Evolutionary conservation across 2,329 filamentous ascomycete genomes (phyloP), one percentile per base, ranked within the genome.

Genomic region (Epichloe typhina): DNA sequence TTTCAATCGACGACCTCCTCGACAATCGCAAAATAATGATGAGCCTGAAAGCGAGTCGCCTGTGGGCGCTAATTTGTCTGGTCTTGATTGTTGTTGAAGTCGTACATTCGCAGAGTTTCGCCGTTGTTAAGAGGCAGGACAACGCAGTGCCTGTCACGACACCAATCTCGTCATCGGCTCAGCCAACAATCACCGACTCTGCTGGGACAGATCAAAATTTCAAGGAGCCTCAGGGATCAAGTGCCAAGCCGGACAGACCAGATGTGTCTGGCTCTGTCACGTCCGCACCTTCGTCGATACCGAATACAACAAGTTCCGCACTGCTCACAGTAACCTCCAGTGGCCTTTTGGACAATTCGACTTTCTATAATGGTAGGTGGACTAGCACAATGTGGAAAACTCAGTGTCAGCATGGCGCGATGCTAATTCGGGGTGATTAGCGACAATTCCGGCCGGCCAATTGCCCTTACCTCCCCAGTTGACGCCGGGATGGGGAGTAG

Each of bases 401-500:
- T 31, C 12, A 21, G 2, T 11, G n/a, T 13, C 31, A 31, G 36
- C 8, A 17, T 7, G 9, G 21, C 19, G 46, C 13, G 45, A 43
- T 13, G 42, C 51, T 57, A 26, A 56, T 45, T 21, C 36, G 35
- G 21, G n/a, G 6, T 12, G 9, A 2, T 13, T 53, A 77, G 75
- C 61, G 33, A 72, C 71, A 2, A 69, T 79, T 45, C 66, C 71
- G 3, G 63, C 61, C 4, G 75, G 74, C 44, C 63, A 76, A 47
- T 73, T 96, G 17, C 91, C 91, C 0, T 70, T 95, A 36, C 61
- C 77, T 23, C 89, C 91, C 0, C 68, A 66, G 50, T 74, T 97
- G 46, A 95, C 88, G 2, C 89, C 91, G 3, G 88, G 83, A 40
- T 82, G 88, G 67, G 87, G 82, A 3, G 78, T 96, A 46, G 83